A percentile compares a stretch with the other conserved stretches of the same genome.
Conservation (phyloP, 1,139 yeast species). For the Kodamaea ohmeri region DNA sequence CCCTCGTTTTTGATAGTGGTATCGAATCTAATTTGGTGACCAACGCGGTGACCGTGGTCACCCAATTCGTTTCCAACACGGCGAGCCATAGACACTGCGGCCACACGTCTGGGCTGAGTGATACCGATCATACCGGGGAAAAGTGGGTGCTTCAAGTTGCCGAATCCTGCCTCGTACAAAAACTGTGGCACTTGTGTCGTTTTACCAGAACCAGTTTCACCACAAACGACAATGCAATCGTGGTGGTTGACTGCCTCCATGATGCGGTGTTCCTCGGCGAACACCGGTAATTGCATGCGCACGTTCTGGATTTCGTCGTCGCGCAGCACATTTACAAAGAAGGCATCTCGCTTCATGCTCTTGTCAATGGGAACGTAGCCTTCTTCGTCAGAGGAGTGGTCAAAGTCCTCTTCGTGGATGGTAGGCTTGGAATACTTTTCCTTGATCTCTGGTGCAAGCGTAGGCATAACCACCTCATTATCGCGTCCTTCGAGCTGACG, state of each 20-base stretch:
- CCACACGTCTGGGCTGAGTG: slow-evolving; percentile 97
- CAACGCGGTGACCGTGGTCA: slow-evolving; percentile 71
- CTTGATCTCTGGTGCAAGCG: slow-evolving; percentile 49
- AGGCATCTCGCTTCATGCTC: slow-evolving; percentile 56
- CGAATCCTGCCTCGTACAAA: slow-evolving; percentile 85
- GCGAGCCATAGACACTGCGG: slow-evolving; percentile 95
- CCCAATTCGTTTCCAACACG: slow-evolving; percentile 87
- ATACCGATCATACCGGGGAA: slow-evolving; percentile 93
- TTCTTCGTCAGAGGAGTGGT: slow-evolving; percentile 57
- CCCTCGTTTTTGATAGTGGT: slow-evolving; percentile 60
- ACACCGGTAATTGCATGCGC: slow-evolving; percentile 80
- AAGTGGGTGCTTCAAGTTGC: slow-evolving; percentile 52
- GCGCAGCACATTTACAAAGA: slow-evolving; percentile 66
- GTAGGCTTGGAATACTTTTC: slow-evolving; percentile 41
- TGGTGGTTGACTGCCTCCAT: slow-evolving; percentile 96
- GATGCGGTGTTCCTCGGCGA: slow-evolving; percentile 83
- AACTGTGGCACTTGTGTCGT: slow-evolving; percentile 79
- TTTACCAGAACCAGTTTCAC: slow-evolving; percentile 87
- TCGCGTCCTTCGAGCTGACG: slow-evolving; percentile 60
- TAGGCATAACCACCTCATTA: slow-evolving; percentile 44
- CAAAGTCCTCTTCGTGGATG: slow-evolving; percentile 60
- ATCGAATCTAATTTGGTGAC: slow-evolving; percentile 90
- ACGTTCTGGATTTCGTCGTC: slow-evolving; percentile 60
- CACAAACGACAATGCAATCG: slow-evolving; percentile 88
- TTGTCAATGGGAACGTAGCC: slow-evolving; percentile 56